Evolutionary conservation across 2,329 filamentous ascomycete genomes (phyloP), one percentile per base, ranked within the genome.

Genomic region (Hirsutella thompsonii): DNA sequence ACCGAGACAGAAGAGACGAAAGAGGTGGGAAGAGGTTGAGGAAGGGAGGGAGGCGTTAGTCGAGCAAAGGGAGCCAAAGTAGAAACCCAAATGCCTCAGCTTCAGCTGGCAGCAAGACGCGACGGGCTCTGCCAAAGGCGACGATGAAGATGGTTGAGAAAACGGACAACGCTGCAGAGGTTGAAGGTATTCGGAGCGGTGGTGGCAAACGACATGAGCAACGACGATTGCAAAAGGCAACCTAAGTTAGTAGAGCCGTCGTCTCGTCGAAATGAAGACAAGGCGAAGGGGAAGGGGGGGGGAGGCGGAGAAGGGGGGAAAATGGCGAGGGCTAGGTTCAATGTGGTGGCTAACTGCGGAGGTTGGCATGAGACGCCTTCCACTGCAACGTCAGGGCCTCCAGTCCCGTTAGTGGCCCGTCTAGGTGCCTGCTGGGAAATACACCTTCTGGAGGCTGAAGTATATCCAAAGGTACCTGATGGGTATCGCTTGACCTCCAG

Each of bases 61-160:
- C 23, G 20, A 28, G 36, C 13, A 4, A 13, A 37, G 20, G 36
- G 36, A 37, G 36, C 36, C 14, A 23, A n/a, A 28, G 21, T n/a
- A 13, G 34, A 19, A 36, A 19, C 34, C 34, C 34, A 38, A 38
- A 38, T 38, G 21, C 36, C 36, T 38, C 36, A 38, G 32, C 34
- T 36, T n/a, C 34, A 21, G 34, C 34, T 9, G 32, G 30, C 30
- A 33, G 13, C 3, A n/a, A 16, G 14, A 18, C 8, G n/a, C 8
- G 32, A 18, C 32, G n/a, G 14, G n/a, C n/a, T 14, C 32, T 34
- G 32, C 32, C n/a, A 26, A 33, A 18, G 32, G 32, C 32, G 32
- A 33, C 16, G 11, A 35, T 4, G 33, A 9, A 18, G 2, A 14
- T 33, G 13, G 30, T 9, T 14, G 30, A 35, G 30, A 33, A 34